phyloP scores from a whole-genome alignment of 2,329 filamentous ascomycete species.

The Pseudocercospora vitis region DNA sequence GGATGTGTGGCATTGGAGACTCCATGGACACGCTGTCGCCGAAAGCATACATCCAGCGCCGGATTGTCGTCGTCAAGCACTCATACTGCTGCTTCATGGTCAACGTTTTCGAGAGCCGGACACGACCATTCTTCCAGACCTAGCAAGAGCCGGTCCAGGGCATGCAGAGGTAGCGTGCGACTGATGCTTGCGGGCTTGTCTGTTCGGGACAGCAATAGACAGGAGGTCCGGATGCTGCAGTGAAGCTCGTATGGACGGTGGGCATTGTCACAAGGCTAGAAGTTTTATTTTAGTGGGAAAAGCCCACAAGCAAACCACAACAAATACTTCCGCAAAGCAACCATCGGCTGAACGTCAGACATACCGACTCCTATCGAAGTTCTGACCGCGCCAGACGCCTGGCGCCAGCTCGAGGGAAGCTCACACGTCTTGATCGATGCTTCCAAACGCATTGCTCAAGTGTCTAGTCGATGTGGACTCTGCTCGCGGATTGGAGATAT shows the following conservation, averaged over 20 bases:
- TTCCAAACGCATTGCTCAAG: conserved; percentile 12
- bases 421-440: too few species aligned
- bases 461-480: not conserved
- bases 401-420: conserved; percentile 7
- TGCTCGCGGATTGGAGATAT: conserved; percentile 2
- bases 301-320: conserved; percentile 16
- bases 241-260: conserved; percentile 11
- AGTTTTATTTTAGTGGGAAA: conserved; percentile 9
- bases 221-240: conserved; percentile 9
- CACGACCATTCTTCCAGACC: conserved; percentile 12
- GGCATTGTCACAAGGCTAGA: conserved; percentile 10
- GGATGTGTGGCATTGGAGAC: conserved; percentile 12
- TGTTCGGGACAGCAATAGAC: not conserved
- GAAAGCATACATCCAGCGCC: conserved; percentile 12
- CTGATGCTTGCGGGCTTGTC: conserved; percentile 8
- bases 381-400: not conserved
- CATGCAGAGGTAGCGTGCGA: conserved; percentile 10
- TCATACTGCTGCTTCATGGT: conserved; percentile 3
- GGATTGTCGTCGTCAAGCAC: conserved; percentile 14
- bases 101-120: not conserved
- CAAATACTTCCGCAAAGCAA: conserved; percentile 6
- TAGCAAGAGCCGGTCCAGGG: conserved; percentile 9
- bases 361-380: not conserved
- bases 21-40: conserved; percentile 12
- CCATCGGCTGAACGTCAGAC: not conserved